Base-by-base conservation (phyloP, 2,329 filamentous ascomycete species). In the Diaporthe velutina region DNA sequence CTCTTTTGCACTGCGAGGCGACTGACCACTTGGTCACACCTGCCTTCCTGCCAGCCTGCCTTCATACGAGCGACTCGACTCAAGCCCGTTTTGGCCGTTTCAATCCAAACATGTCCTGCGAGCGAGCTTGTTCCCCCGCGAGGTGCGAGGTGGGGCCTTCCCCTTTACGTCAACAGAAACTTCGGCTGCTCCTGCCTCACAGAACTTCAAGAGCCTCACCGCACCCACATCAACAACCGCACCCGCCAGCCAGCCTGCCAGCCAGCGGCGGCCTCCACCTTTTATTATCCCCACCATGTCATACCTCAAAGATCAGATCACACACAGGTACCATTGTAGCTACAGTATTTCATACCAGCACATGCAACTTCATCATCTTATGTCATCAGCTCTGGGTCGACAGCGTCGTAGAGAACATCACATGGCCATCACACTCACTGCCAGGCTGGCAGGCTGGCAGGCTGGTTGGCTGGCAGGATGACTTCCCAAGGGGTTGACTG, bases 141-240 rank as follows among this genome's bases (percentile, higher is more conserved):
- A n/a, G n/a, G n/a, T 50, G 42, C 42, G 7, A 25, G 45, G 45
- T 38, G 64, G 64, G 30, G 45, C 45, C n/a, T 28, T 28, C 30
- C 45, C 7, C n/a, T 3, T 68, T 54, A 50, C 15, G 64, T 68
- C 64, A 68, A 33, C 48, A 28, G 33, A 54, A 40, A 38, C 48
- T 28, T 68, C 64, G 64, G 64, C 64, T 68, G 48, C 28, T 68
- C 64, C 33, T 68, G 30, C 61, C 61, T 45, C 58, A 15, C 7
- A 22, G 9, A 30, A 30, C 52, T 4, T 58, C 2, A 4, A 58
- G 19, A 35, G 30, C 55, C 55, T 58, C 55, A 58, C 55, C 55
- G 30, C 55, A 19, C 30, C 30, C 30, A 12, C 55, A n/a, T 30
- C 55, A 30, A 25, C 52, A 12, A 7, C 25, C 5, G 52, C 33